Percentiles rank a stretch among this genome's conserved stretches.
Evolutionary conservation across 2,329 filamentous ascomycete genomes (phyloP).

Genomic region (Monosporascus ibericus): DNA sequence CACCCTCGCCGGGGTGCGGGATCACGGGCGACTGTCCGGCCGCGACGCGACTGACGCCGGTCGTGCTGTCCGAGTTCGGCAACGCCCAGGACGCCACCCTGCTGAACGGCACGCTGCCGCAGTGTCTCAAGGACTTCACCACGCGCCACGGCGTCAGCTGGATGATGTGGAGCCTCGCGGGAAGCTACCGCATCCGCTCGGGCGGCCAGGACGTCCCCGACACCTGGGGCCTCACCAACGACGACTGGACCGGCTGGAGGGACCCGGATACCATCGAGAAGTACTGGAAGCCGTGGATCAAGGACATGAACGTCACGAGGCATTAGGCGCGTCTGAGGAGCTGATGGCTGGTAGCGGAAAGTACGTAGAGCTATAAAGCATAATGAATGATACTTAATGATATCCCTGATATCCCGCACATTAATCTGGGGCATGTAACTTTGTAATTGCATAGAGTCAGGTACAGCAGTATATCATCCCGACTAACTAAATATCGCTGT

Average conservation of each 20-base stretch:
- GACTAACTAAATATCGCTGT: no score
- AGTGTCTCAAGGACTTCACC: conserved; percentile 39
- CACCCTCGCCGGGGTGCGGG: conserved; percentile 34
- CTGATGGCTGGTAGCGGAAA: background rate
- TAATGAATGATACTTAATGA: no score
- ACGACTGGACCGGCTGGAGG: conserved; percentile 41
- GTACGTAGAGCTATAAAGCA: no score
- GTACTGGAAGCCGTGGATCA: conserved; percentile 46
- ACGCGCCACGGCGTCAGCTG: conserved; percentile 38
- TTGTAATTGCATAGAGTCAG: no score
- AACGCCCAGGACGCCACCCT: conserved; percentile 35
- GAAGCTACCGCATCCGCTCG: conserved; percentile 38
- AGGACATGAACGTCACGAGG: conserved; percentile 30
- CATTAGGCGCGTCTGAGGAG: background rate
- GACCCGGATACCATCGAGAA: conserved; percentile 37
- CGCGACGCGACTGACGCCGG: conserved; percentile 36
- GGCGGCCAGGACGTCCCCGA: conserved; percentile 39
- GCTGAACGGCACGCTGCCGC: conserved; percentile 38
- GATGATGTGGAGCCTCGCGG: conserved; percentile 44
- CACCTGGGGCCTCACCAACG: conserved; percentile 42
- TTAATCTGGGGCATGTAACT: no score
- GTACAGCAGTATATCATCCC: no score
- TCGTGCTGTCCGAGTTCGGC: conserved; percentile 42
- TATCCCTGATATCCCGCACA: no score
- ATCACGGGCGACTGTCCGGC: conserved; percentile 30